Evolutionary conservation across 108 stramenopile species (phyloP).

Genomic region (Cyclotella sp.): DNA sequence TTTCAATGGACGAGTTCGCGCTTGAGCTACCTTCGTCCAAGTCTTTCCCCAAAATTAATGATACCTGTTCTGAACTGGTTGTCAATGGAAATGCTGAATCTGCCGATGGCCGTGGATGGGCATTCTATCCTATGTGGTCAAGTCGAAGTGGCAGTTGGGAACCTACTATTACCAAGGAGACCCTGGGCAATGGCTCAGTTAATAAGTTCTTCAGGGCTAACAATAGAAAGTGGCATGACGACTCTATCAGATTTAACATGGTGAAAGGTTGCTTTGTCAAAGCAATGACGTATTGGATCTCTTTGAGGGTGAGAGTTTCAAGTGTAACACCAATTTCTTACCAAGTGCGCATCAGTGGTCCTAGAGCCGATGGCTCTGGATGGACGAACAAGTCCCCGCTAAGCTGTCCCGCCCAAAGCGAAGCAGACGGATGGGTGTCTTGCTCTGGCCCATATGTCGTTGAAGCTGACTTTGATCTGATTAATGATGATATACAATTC

Average conservation of each 20-base stretch:
- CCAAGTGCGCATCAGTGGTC: conserved; percentile 23
- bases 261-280: conserved; percentile 35
- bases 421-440: conserved; percentile 35
- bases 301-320: conserved; percentile 27
- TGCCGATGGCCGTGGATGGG: conserved; percentile 1
- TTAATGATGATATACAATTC: conserved; percentile 6
- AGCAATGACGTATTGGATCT: conserved; percentile 31
- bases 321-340: conserved; percentile 5
- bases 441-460: conserved; percentile 41
- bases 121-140: conserved; percentile 16
- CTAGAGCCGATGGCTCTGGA: conserved; percentile 31
- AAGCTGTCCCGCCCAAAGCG: conserved; percentile 18
- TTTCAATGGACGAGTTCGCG: conserved; percentile 54
- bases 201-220: conserved; percentile 51
- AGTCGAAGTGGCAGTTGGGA: not conserved
- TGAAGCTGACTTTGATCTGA: conserved; percentile 9
- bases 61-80: conserved; percentile 56
- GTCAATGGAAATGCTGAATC: conserved; percentile 56
- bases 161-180: conserved; percentile 35
- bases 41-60: conserved; percentile 35
- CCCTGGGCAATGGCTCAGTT: conserved; percentile 8
- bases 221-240: conserved; percentile 24
- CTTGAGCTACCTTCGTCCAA: conserved; percentile 57
- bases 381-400: conserved; percentile 19
- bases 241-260: conserved; percentile 16